Evolutionary conservation across 179 eudicot species (phyloP), one percentile per base, ranked within the genome.

Genomic region (Carnegiea gigantea): DNA sequence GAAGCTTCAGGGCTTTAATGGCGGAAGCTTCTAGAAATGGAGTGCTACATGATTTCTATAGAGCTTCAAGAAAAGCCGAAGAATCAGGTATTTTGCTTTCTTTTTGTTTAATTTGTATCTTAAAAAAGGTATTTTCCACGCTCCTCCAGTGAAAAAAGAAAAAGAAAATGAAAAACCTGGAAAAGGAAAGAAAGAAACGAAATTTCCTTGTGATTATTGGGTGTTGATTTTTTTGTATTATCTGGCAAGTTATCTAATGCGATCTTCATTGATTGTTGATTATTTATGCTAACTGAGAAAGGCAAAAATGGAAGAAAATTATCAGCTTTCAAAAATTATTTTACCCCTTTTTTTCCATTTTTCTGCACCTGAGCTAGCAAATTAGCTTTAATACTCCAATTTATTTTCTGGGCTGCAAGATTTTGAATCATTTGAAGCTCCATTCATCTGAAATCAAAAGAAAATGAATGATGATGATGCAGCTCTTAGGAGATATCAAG

Each of bases 1-100:
- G 38, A 64, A 49, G 44, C 83, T 81, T 76, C 82, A 86, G 88
- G 87, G 83, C 59, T 79, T 78, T 78, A 84, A 91, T 92, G 98
- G 98, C 88, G 89, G 88, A 86, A 79, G 76, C 78, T 68, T 64
- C 76, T 38, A 79, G 85, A 77, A 88, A 84, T 77, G 91, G 84
- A 73, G 93, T 81, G 53, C 49, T 84, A 38, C 91, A 92, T 30
- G 97, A 91, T 67, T 82, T 83, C 77, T 85, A 92, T 67, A 86
- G 90, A 86, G 98, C 97, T 79, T 93, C 97, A 85, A 94, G 99
- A 89, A 97, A 86, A 85, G 95, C 98, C 9, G 94, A 97, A 90
- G 98, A 97, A 89, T 90, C 95, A 82, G 98, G 99, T 94, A 71
- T 83, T 75, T 73, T 15, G 36, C 12, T 70, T 48, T 33, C 13